These are phyloP conservation scores for Batrachochytrium dendrobatidis DNA, from an alignment of 371 early-diverging fungal genomes.

Conservation along the genomic window DNA sequence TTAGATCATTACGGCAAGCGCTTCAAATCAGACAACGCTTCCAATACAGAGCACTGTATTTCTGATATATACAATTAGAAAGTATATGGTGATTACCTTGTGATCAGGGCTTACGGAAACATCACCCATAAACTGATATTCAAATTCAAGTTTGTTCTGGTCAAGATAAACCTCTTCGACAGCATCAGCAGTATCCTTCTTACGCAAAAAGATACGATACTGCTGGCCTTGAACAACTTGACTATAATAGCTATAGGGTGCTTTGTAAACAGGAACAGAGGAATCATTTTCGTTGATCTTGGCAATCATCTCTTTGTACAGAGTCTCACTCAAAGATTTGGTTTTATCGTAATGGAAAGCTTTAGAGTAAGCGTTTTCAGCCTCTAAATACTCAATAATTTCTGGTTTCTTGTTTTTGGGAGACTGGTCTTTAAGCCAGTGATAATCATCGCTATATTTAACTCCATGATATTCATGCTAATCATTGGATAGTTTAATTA, in stretches of 20 bases:
- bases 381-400: conserved; percentile 31
- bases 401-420: conserved; percentile 24
- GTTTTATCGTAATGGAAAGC: conserved; percentile 17
- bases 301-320: conserved; percentile 38
- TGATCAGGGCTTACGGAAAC: conserved; percentile 19
- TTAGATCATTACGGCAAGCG: no score
- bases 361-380: conserved; percentile 29
- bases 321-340: conserved; percentile 14
- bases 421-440: conserved; percentile 40
- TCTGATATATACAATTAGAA: not conserved
- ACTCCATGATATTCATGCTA: conserved; percentile 17
- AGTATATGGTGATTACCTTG: conserved; percentile 11
- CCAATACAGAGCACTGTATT: no score
- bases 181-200: conserved; percentile 18
- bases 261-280: conserved; percentile 27
- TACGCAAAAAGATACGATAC: conserved; percentile 35
- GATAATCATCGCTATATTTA: conserved; percentile 25
- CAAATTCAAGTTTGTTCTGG: conserved; percentile 16
- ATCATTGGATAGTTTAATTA: conserved; percentile 6
- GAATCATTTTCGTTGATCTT: conserved; percentile 34
- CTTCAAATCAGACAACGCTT: no score
- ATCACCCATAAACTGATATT: conserved; percentile 24
- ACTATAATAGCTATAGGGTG: conserved; percentile 37
- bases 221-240: conserved; percentile 38
- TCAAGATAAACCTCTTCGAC: conserved; percentile 24